A percentile compares a stretch with the other conserved stretches of the same genome.
Evolutionary conservation across 225 moss, liverwort and hornwort genomes (phyloP).

Genomic region (Pseudisothecium myosuroides): DNA sequence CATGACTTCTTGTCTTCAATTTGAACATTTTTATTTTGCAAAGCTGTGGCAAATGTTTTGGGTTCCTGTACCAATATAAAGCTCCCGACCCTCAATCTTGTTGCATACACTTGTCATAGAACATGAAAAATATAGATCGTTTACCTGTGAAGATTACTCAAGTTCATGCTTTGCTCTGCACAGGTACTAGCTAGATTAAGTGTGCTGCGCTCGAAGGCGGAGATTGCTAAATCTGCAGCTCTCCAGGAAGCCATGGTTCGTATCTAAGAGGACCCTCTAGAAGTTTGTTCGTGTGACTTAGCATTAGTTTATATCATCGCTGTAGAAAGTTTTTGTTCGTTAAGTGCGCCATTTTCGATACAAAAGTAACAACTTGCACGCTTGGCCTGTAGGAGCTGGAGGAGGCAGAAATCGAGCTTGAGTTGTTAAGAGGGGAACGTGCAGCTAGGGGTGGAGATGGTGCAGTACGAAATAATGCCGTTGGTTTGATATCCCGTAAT

Average conservation of each 20-base stretch:
- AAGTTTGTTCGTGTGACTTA: not conserved
- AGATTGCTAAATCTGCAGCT: constrained; percentile 36
- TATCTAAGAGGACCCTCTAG: not conserved
- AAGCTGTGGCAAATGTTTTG: not conserved
- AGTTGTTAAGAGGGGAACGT: constrained; percentile 44
- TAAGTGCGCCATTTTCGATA: not conserved
- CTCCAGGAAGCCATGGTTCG: constrained; percentile 61
- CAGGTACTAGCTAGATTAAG: constrained; percentile 80
- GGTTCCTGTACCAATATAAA: not conserved
- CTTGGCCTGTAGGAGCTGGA: constrained; percentile 55
- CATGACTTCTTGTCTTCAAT: not conserved
- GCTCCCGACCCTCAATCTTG: not conserved
- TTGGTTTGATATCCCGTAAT: not conserved
- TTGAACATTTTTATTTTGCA: not conserved
- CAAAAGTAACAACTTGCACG: not conserved
- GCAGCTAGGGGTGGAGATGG: constrained; percentile 9
- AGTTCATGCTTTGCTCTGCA: not conserved
- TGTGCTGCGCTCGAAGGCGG: constrained; percentile 51
- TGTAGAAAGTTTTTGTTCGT: not conserved
- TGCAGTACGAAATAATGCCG: not conserved
- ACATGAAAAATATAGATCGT: not conserved
- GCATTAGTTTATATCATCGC: not conserved
- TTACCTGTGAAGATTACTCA: not conserved
- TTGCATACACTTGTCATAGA: not conserved
- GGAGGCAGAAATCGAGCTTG: constrained; percentile 82